Evolutionary conservation across 2,329 filamentous ascomycete species (phyloP).

Genomic region (Colletotrichum tanaceti): DNA sequence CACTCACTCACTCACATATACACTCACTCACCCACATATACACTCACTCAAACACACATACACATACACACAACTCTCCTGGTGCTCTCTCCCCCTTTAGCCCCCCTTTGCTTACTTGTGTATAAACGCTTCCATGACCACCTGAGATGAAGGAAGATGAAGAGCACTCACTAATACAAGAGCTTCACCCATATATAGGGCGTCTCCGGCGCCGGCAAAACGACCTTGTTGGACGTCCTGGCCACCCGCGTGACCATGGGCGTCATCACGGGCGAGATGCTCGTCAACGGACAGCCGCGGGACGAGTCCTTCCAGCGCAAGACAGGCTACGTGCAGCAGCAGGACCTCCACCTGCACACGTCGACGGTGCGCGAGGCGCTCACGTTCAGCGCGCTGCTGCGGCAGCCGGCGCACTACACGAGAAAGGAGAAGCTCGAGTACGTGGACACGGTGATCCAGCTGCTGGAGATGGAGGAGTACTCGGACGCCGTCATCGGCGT

Average conservation of each 20-base stretch:
- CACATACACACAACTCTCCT: too few species aligned
- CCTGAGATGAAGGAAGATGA: too few species aligned
- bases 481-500: slow-evolving; percentile 77
- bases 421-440: slow-evolving; percentile 45
- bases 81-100: too few species aligned
- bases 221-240: slow-evolving; percentile 70
- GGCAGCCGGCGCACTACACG: slow-evolving; percentile 70
- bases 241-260: slow-evolving; percentile 76
- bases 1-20: too few species aligned
- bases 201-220: slow-evolving; percentile 47
- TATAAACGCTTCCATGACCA: too few species aligned
- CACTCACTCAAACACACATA: too few species aligned
- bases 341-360: slow-evolving; percentile 57
- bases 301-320: slow-evolving; percentile 75
- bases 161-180: neutral
- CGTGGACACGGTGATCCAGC: slow-evolving; percentile 47
- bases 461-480: slow-evolving; percentile 66
- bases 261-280: slow-evolving; percentile 73
- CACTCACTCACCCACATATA: too few species aligned
- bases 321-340: slow-evolving; percentile 74
- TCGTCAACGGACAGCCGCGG: slow-evolving; percentile 71
- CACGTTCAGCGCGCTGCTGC: slow-evolving; percentile 73
- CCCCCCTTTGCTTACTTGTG: too few species aligned
- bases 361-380: slow-evolving; percentile 70
- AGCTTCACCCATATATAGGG: slow-evolving; percentile 13